Percentiles rank a stretch among this genome's conserved stretches.
phyloP scores from a whole-genome alignment of 495 filamentous ascomycete genomes.

The Aspergillus avenaceus region DNA sequence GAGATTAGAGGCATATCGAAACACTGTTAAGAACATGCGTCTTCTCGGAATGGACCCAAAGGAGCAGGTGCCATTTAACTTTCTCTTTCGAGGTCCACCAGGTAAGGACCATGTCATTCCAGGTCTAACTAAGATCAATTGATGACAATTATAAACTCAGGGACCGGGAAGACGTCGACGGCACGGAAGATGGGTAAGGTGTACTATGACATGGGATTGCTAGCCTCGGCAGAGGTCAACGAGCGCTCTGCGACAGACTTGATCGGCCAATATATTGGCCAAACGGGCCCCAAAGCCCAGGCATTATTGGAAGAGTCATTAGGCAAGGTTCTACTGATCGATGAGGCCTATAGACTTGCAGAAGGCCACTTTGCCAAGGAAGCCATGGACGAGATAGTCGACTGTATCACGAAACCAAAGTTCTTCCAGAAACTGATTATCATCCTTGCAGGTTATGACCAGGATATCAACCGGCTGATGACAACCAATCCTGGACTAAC shows the following conservation, averaged over 20 bases:
- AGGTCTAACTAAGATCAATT: too few relatives aligned
- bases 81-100: constrained; percentile 61
- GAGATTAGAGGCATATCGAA: constrained; percentile 57
- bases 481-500: constrained; percentile 44
- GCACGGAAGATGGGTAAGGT: constrained; percentile 69
- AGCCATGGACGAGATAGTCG: constrained; percentile 70
- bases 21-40: constrained; percentile 48
- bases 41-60: constrained; percentile 51
- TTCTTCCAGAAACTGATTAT: constrained; percentile 63
- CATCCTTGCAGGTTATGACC: constrained; percentile 68
- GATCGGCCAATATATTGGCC: constrained; percentile 52
- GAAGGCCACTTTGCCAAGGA: constrained; percentile 59
- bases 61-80: constrained; percentile 55
- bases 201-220: constrained; percentile 67
- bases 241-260: constrained; percentile 61
- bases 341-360: constrained; percentile 58
- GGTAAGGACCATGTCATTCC: constrained; percentile 30
- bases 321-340: constrained; percentile 59
- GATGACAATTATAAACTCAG: too few relatives aligned
- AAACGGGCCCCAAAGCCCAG: constrained; percentile 45
- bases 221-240: constrained; percentile 50
- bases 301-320: constrained; percentile 36
- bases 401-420: constrained; percentile 59
- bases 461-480: constrained; percentile 69
- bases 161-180: constrained; percentile 73